Conservation (phyloP, 176 grass and related monocot genomes). For the Oropetium thomaeum region DNA sequence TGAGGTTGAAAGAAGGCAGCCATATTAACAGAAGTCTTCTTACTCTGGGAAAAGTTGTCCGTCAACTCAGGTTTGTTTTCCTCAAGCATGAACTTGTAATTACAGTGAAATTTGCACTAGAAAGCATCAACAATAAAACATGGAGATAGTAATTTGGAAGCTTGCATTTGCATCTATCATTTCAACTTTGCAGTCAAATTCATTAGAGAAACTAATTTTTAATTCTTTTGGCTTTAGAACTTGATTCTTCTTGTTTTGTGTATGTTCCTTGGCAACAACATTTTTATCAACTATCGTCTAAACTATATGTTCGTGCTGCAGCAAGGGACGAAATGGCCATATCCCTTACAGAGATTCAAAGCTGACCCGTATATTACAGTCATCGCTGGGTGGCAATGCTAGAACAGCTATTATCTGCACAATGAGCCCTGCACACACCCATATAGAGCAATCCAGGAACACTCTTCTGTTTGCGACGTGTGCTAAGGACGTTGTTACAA, state of each 20-base stretch:
- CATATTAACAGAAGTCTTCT: slow-evolving; percentile 97
- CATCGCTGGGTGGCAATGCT: slow-evolving; percentile 78
- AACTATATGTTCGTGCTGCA: slow-evolving; percentile 32
- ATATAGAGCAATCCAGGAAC: slow-evolving; percentile 91
- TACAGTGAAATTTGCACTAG: neutral
- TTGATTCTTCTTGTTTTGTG: slow-evolving; percentile 9
- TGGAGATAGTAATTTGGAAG: neutral
- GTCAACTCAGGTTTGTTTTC: slow-evolving; percentile 83
- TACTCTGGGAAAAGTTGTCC: slow-evolving; percentile 85
- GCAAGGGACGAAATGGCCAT: slow-evolving; percentile 91
- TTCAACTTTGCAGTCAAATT: slow-evolving; percentile 16
- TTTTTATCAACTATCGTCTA: slow-evolving; percentile 20
- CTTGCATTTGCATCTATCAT: neutral
- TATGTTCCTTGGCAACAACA: neutral
- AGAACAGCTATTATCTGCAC: slow-evolving; percentile 94
- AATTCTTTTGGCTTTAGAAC: slow-evolving; percentile 11
- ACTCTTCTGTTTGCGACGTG: slow-evolving; percentile 92
- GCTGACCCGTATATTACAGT: slow-evolving; percentile 83
- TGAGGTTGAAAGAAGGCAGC: slow-evolving; percentile 92
- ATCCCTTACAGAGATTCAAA: slow-evolving; percentile 96
- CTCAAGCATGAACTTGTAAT: slow-evolving; percentile 13
- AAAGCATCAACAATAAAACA: too few relatives aligned
- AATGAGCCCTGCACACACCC: slow-evolving; percentile 83
- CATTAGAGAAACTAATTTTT: neutral
- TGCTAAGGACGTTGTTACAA: slow-evolving; percentile 85